Conservation (phyloP, 805 yeast species). For the Kodamaea nitidulidarum region DNA sequence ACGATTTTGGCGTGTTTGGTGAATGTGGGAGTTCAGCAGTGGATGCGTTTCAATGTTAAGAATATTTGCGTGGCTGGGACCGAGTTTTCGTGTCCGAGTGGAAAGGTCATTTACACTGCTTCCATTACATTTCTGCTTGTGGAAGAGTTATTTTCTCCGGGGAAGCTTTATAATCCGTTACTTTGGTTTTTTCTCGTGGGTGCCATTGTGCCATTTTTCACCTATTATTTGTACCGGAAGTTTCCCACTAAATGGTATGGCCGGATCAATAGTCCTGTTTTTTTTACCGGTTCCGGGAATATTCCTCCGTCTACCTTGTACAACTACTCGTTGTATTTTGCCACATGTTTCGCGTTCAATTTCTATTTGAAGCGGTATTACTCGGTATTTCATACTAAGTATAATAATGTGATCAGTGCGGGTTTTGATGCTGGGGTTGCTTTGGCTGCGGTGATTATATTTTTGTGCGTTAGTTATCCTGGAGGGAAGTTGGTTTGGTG, state of each 20-base stretch:
- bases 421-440: conserved; percentile 21
- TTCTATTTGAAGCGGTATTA: conserved; percentile 14
- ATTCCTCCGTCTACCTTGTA: conserved; percentile 18
- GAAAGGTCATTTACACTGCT: conserved; percentile 39
- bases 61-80: conserved; percentile 23
- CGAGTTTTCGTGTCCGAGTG: conserved; percentile 30
- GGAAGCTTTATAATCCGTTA: conserved; percentile 25
- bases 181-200: conserved; percentile 40
- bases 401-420: conserved; percentile 14
- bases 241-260: conserved; percentile 31
- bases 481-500: conserved; percentile 15
- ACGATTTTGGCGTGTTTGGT: conserved; percentile 42
- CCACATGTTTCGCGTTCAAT: conserved; percentile 14
- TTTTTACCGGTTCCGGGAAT: conserved; percentile 16
- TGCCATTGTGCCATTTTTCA: conserved; percentile 31
- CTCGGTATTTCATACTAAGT: conserved; percentile 13
- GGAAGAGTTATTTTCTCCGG: conserved; percentile 15
- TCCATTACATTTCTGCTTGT: conserved; percentile 43
- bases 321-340: conserved; percentile 17
- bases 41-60: conserved; percentile 35
- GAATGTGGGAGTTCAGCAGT: conserved; percentile 37
- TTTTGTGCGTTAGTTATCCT: conserved; percentile 26
- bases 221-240: conserved; percentile 36
- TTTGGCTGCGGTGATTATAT: conserved; percentile 35
- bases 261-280: conserved; percentile 15